Percentiles rank a stretch among this genome's conserved stretches.
Conservation (phyloP, 768 basidiomycete genomes). For the Podaxis mareebaensis region DNA sequence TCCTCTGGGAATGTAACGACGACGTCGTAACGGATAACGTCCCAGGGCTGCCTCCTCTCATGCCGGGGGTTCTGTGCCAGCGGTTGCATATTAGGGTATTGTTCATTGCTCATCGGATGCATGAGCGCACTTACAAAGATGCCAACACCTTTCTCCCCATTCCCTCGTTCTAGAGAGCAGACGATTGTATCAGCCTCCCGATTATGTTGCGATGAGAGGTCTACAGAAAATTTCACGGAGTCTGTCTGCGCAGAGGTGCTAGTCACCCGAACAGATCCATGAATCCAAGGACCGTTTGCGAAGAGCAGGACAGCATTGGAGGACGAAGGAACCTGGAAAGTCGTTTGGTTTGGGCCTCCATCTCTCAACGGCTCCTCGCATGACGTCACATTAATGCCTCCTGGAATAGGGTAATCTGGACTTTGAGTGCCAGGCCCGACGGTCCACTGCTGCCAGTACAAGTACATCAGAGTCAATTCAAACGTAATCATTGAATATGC, state of each 20-base stretch:
- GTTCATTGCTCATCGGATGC: not conserved
- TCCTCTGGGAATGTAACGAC: slow-evolving; percentile 9
- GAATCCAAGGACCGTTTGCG: not conserved
- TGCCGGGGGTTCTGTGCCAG: not conserved
- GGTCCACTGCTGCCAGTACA: slow-evolving; percentile 5
- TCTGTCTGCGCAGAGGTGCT: not conserved
- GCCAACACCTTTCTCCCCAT: slow-evolving; percentile 13
- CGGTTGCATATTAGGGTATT: not conserved
- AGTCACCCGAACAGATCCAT: slow-evolving; percentile 8
- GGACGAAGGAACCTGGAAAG: not conserved
- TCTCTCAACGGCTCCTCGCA: slow-evolving; percentile 11
- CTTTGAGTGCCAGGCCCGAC: slow-evolving; percentile 8
- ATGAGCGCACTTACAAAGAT: slow-evolving; percentile 7
- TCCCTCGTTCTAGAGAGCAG: slow-evolving; percentile 1
- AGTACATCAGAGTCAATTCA: not conserved
- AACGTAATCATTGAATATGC: not conserved
- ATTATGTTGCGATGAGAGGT: not conserved
- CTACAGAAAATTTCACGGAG: slow-evolving; percentile 1
- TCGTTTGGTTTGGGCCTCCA: not conserved
- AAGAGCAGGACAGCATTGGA: slow-evolving; percentile 8
- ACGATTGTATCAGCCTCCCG: slow-evolving; percentile 2
- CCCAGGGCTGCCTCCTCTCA: not conserved
- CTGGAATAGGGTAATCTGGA: slow-evolving; percentile 9
- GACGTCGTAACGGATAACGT: slow-evolving; percentile 3
- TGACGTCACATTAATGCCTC: not conserved